Percentiles rank a stretch among this genome's conserved stretches.
phyloP scores from a whole-genome alignment of 805 yeast species.

The Ogataea nonfermentans region DNA sequence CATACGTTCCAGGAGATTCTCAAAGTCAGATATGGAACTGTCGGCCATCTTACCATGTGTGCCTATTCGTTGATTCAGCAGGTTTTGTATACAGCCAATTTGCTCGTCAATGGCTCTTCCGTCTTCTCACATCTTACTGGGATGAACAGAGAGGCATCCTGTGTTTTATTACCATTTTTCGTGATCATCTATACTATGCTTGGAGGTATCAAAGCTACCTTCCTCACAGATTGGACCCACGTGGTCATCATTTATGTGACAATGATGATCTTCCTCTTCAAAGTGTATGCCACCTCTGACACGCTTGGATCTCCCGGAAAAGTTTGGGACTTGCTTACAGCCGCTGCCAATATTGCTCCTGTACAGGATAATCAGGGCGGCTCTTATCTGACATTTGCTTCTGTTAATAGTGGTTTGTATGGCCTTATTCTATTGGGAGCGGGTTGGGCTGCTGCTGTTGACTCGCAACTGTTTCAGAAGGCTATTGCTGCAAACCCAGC shows the following conservation, averaged over 20 bases:
- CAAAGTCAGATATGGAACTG: constrained; percentile 33
- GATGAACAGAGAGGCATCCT: constrained; percentile 34
- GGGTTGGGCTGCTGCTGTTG: constrained; percentile 37
- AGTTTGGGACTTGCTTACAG: constrained; percentile 33
- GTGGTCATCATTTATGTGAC: constrained; percentile 36
- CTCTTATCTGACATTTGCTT: constrained; percentile 27
- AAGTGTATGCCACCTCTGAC: constrained; percentile 31
- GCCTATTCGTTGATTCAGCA: constrained; percentile 30
- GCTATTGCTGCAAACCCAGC: constrained; percentile 45
- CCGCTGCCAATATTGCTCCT: constrained; percentile 25
- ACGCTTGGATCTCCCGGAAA: constrained; percentile 36
- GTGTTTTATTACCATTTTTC: constrained; percentile 36
- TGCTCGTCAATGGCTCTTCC: constrained; percentile 36
- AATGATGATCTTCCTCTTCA: constrained; percentile 30
- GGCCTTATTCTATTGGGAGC: constrained; percentile 35
- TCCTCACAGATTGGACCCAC: constrained; percentile 40
- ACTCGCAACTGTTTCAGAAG: constrained; percentile 35
- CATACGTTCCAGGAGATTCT: constrained; percentile 38
- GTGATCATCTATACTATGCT: constrained; percentile 38
- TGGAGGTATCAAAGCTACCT: constrained; percentile 42
- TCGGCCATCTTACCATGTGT: constrained; percentile 30
- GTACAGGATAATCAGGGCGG: constrained; percentile 23
- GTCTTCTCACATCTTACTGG: constrained; percentile 35
- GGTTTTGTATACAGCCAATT: constrained; percentile 33
- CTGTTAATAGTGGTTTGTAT: constrained; percentile 29